Evolutionary conservation across 2,329 filamentous ascomycete species (phyloP).

Genomic region (Monosporascus sp.): DNA sequence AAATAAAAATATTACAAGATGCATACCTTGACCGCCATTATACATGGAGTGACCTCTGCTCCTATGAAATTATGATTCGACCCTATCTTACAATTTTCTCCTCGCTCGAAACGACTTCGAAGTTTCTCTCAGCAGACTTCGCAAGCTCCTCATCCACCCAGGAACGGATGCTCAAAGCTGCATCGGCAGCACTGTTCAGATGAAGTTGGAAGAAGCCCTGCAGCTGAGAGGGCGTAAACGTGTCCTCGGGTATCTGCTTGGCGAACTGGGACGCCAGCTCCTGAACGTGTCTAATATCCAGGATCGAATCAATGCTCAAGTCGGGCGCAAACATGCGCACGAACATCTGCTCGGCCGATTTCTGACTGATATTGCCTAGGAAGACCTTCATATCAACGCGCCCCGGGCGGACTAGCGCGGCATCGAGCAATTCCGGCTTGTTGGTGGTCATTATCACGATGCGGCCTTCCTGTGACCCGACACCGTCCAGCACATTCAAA

Average conservation of each 20-base stretch:
- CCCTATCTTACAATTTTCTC: not conserved
- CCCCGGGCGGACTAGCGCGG: conserved; percentile 54
- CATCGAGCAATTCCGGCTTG: conserved; percentile 52
- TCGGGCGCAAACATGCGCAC: conserved; percentile 29
- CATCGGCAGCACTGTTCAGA: conserved; percentile 25
- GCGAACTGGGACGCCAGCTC: conserved; percentile 24
- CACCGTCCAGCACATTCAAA: conserved; percentile 60
- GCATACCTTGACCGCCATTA: too few relatives aligned
- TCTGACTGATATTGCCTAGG: conserved; percentile 30
- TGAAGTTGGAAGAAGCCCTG: conserved; percentile 32
- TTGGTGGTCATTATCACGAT: conserved; percentile 66
- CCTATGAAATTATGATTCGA: too few relatives aligned
- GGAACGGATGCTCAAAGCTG: conserved; percentile 17
- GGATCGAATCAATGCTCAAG: conserved; percentile 1
- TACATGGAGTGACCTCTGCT: too few relatives aligned
- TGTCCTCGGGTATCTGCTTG: conserved; percentile 25
- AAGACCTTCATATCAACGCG: conserved; percentile 55
- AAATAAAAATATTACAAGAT: too few relatives aligned
- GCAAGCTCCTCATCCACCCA: conserved; percentile 26
- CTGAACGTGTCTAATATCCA: conserved; percentile 7
- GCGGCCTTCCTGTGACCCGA: conserved; percentile 58
- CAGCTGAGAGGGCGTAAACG: conserved; percentile 30
- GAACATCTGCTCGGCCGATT: conserved; percentile 31
- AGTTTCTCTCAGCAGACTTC: not conserved
- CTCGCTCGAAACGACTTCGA: not conserved